Conservation (phyloP, 306 rosid genomes). For the Prunus dulcis region DNA sequence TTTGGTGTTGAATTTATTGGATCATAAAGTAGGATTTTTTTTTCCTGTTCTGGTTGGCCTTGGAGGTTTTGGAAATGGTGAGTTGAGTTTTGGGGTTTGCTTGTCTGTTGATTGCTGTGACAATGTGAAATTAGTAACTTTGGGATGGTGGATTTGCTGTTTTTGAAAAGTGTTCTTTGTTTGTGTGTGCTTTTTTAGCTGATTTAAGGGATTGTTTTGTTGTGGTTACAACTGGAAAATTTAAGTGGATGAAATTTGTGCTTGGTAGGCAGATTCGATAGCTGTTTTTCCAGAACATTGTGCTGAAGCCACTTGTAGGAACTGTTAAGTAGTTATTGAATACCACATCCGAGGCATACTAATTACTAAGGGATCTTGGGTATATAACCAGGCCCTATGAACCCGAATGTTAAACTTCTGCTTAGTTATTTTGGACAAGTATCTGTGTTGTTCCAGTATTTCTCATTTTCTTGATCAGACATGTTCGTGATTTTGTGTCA, state of each 20-base stretch:
- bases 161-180: background rate
- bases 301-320: conserved; percentile 17
- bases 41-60: background rate
- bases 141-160: background rate
- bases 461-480: background rate
- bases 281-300: conserved; percentile 10
- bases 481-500: background rate
- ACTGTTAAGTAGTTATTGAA: conserved; percentile 4
- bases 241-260: background rate
- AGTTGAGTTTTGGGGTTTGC: conserved; percentile 8
- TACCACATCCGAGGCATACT: background rate
- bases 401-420: background rate
- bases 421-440: background rate
- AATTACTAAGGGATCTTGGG: background rate
- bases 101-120: conserved; percentile 26
- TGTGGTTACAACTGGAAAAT: background rate
- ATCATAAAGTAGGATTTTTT: conserved; percentile 18
- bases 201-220: background rate
- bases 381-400: background rate
- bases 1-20: background rate
- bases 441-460: background rate
- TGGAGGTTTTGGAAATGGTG: conserved; percentile 17
- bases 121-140: conserved; percentile 10
- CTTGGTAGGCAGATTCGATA: background rate
- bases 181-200: background rate